A percentile compares a stretch with the other conserved stretches of the same genome.
These are phyloP conservation scores for Cenchrus americanus DNA, from an alignment of 176 grass and related monocot genomes.

Conservation along the genomic window DNA sequence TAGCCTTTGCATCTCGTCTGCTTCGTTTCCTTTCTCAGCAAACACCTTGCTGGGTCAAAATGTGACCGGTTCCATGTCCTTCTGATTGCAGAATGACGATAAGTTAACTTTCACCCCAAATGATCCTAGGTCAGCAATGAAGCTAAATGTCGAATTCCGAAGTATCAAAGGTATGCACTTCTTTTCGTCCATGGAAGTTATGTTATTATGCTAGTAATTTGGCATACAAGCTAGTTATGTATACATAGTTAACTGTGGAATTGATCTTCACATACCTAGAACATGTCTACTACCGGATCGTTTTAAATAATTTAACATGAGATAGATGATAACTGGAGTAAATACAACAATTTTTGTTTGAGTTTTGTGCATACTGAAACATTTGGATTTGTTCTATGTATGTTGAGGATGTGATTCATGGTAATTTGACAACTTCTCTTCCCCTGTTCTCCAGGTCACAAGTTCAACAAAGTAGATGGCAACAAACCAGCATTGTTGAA, in stretches of 20 bases:
- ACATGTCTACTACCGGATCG: background rate
- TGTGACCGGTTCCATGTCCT: conserved; percentile 26
- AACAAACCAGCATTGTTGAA: conserved; percentile 86
- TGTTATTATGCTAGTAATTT: conserved; percentile 8
- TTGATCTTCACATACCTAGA: background rate
- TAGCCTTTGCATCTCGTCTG: background rate
- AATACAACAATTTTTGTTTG: background rate
- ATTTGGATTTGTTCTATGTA: conserved; percentile 7
- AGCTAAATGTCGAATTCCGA: conserved; percentile 79
- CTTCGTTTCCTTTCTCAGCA: background rate
- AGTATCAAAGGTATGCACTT: conserved; percentile 76
- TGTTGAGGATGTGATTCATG: conserved; percentile 11
- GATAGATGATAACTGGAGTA: background rate
- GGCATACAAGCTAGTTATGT: background rate
- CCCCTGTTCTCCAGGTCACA: conserved; percentile 64
- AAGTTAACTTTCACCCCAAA: conserved; percentile 71
- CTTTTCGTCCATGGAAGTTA: background rate
- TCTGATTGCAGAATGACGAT: conserved; percentile 71
- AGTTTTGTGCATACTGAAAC: background rate
- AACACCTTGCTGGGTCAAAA: background rate
- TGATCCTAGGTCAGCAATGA: conserved; percentile 88
- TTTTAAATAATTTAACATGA: background rate
- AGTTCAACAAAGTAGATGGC: conserved; percentile 92
- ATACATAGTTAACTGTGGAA: background rate
- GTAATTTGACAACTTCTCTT: conserved; percentile 22